Conservation (phyloP, 2,329 filamentous ascomycete genomes). For the Colletotrichum sp. region DNA sequence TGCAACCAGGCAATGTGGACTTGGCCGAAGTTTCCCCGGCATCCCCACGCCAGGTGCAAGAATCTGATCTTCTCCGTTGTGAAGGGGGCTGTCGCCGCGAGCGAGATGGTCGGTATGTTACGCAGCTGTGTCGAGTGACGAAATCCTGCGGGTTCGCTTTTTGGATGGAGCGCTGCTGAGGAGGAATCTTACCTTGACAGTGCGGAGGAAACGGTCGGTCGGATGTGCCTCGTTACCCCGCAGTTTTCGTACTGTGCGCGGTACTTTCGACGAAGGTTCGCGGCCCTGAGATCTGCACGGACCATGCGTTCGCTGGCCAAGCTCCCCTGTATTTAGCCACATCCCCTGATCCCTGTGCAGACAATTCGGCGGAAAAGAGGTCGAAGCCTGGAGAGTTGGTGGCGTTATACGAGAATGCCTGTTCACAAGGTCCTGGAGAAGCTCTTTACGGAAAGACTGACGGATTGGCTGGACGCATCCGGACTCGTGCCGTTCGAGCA, state of each 20-base stretch:
- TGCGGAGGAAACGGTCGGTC: background rate
- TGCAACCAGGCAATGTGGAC: rapidly evolving
- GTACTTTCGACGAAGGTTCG: rapidly evolving
- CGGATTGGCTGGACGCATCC: background rate
- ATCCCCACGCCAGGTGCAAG: background rate
- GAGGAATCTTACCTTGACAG: too few relatives aligned
- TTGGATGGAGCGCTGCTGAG: background rate
- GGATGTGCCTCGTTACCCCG: rapidly evolving
- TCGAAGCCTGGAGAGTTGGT: too few relatives aligned
- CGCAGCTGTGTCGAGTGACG: too few relatives aligned
- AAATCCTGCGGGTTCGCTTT: too few relatives aligned
- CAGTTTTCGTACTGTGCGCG: background rate
- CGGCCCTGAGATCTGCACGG: background rate
- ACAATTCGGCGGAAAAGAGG: too few relatives aligned
- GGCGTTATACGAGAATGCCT: too few relatives aligned
- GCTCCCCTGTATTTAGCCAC: background rate
- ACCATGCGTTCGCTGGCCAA: background rate
- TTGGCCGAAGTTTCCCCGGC: background rate
- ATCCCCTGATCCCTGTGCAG: background rate
- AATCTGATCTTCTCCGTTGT: too few relatives aligned
- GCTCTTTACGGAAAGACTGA: background rate
- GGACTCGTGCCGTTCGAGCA: background rate
- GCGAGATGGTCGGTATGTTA: too few relatives aligned
- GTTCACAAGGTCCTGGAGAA: too few relatives aligned
- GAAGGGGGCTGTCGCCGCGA: too few relatives aligned